Percentiles rank a stretch among this genome's conserved stretches.
These are phyloP conservation scores for Metschnikowia orientalis DNA, from an alignment of 805 yeast species.

Conservation along the genomic window DNA sequence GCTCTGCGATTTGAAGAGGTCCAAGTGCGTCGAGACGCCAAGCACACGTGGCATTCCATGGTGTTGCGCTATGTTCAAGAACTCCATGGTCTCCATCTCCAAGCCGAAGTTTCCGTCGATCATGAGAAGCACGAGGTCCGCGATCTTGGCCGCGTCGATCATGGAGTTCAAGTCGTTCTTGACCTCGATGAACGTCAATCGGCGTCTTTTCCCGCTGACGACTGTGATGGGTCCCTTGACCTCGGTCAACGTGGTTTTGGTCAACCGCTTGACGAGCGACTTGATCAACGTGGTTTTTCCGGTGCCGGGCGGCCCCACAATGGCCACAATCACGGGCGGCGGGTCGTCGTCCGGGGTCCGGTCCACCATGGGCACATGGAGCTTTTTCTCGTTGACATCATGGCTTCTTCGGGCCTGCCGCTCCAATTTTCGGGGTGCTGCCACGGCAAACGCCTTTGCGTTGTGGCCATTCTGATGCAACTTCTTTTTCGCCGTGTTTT, in stretches of 20 bases:
- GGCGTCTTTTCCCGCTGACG: slow-evolving; percentile 89
- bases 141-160: slow-evolving; percentile 94
- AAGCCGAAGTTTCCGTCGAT: slow-evolving; percentile 97
- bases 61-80: slow-evolving; percentile 90
- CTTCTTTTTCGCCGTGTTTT: slow-evolving; percentile 73
- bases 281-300: slow-evolving; percentile 93
- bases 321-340: slow-evolving; percentile 93
- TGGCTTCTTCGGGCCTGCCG: slow-evolving; percentile 78
- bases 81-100: slow-evolving; percentile 99
- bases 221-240: slow-evolving; percentile 95
- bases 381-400: slow-evolving; percentile 75
- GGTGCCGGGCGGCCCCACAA: slow-evolving; percentile 98
- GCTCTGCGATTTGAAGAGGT: slow-evolving; percentile 82
- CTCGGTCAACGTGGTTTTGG: slow-evolving; percentile 82
- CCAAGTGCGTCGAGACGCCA: slow-evolving; percentile 94
- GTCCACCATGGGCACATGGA: slow-evolving; percentile 97
- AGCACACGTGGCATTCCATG: slow-evolving; percentile 98
- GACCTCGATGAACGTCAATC: slow-evolving; percentile 90
- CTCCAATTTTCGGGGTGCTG: slow-evolving; percentile 76
- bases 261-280: slow-evolving; percentile 78
- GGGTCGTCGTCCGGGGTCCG: slow-evolving; percentile 97
- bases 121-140: slow-evolving; percentile 83
- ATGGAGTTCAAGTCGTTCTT: slow-evolving; percentile 89
- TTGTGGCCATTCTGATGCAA: slow-evolving; percentile 75
- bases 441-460: slow-evolving; percentile 42